Percentiles rank a stretch among this genome's conserved stretches.
phyloP scores from a whole-genome alignment of 352 stramenopile genomes.

The Elongisporangium senticosum region DNA sequence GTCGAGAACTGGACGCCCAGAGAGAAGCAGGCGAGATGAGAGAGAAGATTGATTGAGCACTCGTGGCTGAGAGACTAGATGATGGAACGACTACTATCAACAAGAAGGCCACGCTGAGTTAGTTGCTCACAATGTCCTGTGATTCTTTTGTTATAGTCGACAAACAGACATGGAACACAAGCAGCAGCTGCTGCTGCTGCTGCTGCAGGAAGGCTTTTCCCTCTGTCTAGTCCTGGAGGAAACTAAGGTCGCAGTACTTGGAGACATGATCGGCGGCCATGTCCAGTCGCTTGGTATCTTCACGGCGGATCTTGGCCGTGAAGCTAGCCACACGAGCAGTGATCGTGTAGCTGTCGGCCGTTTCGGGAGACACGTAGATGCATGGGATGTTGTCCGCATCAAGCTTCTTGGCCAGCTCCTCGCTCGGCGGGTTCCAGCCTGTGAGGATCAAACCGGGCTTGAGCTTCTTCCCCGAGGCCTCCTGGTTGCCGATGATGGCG shows the following conservation, averaged over 20 bases:
- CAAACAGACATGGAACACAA: slow-evolving; percentile 6
- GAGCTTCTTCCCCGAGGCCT: slow-evolving; percentile 65
- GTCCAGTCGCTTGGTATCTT: slow-evolving; percentile 70
- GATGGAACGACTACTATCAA: background rate
- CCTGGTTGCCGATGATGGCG: slow-evolving; percentile 81
- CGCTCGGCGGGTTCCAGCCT: slow-evolving; percentile 71
- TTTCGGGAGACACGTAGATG: slow-evolving; percentile 81
- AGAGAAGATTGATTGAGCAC: slow-evolving; percentile 2
- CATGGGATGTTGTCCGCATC: slow-evolving; percentile 83
- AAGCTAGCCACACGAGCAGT: slow-evolving; percentile 75
- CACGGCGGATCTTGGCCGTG: slow-evolving; percentile 74
- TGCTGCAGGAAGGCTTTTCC: background rate
- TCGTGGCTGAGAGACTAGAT: slow-evolving; percentile 1
- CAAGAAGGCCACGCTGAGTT: background rate
- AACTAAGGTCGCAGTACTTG: slow-evolving; percentile 80
- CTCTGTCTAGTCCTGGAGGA: slow-evolving; percentile 34
- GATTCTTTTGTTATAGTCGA: background rate
- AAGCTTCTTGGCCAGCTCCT: slow-evolving; percentile 54
- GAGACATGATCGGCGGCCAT: slow-evolving; percentile 76
- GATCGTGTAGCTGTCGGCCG: slow-evolving; percentile 84
- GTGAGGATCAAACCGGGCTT: slow-evolving; percentile 78
- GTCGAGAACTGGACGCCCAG: background rate
- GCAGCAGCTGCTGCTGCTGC: background rate
- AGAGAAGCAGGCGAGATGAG: slow-evolving; percentile 1
- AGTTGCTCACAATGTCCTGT: background rate